Evolutionary conservation across 768 basidiomycete species (phyloP).

Genomic region (Auriscalpium microsporum): DNA sequence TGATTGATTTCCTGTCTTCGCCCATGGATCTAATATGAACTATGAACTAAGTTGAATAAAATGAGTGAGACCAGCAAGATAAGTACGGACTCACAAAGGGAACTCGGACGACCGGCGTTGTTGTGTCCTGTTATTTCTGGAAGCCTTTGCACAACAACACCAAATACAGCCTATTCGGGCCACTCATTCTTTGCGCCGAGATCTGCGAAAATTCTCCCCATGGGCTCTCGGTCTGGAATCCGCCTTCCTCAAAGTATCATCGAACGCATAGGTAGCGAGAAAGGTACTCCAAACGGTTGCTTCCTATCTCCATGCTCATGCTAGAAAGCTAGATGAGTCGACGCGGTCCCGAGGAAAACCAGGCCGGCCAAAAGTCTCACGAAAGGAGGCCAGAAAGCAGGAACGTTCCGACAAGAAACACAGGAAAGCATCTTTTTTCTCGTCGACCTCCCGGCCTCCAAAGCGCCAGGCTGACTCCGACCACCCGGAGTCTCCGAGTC

Average conservation of each 20-base stretch:
- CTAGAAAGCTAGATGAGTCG: background rate
- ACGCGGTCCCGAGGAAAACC: background rate
- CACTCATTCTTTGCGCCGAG: background rate
- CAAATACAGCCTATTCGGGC: background rate
- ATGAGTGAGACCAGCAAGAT: too few relatives aligned
- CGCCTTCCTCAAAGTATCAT: conserved; percentile 11
- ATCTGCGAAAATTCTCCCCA: background rate
- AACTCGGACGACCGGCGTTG: background rate
- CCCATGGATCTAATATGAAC: too few relatives aligned
- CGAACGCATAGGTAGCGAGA: conserved; percentile 3
- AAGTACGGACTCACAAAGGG: too few relatives aligned
- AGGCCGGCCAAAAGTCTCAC: conserved; percentile 22
- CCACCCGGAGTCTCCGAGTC: conserved; percentile 36
- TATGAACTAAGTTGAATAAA: too few relatives aligned
- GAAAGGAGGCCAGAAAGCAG: conserved; percentile 61
- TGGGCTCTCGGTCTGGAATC: conserved; percentile 1
- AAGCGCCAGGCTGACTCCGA: conserved; percentile 36
- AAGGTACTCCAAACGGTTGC: background rate
- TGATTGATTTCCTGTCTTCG: too few relatives aligned
- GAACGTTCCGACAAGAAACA: conserved; percentile 51
- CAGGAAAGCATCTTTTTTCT: conserved; percentile 54
- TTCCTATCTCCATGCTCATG: too few relatives aligned
- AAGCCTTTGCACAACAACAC: background rate
- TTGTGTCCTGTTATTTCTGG: background rate
- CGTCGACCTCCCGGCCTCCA: conserved; percentile 21